A percentile compares a stretch with the other conserved stretches of the same genome.
phyloP scores from a whole-genome alignment of 225 moss, liverwort and hornwort species.

The Antitrichia curtipendula region DNA sequence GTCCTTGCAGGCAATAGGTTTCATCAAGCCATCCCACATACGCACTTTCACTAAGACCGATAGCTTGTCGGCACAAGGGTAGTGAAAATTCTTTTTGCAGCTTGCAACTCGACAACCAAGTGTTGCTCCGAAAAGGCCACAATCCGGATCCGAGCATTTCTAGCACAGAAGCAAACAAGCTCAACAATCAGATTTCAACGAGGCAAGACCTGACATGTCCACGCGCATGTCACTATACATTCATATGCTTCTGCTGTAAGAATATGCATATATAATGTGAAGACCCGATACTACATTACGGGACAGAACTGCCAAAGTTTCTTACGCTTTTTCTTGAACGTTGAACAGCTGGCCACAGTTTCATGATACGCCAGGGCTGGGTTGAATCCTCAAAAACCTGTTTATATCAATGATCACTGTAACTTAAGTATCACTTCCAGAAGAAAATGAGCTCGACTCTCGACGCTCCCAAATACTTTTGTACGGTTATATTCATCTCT shows the following conservation, averaged over 20 bases:
- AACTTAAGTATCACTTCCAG: not conserved
- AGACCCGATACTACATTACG: not conserved
- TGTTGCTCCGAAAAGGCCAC: slow-evolving; percentile 72
- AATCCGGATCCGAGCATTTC: slow-evolving; percentile 67
- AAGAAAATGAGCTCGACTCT: not conserved
- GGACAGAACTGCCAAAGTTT: not conserved
- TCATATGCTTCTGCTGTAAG: not conserved
- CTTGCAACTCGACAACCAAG: slow-evolving; percentile 73
- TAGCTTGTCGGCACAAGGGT: slow-evolving; percentile 80
- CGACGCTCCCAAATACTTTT: not conserved
- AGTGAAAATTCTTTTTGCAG: slow-evolving; percentile 82
- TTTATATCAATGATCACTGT: not conserved
- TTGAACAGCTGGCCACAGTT: slow-evolving; percentile 17
- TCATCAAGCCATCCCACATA: slow-evolving; percentile 81
- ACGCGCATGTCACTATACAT: not conserved
- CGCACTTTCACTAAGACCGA: slow-evolving; percentile 52
- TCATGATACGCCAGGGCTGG: slow-evolving; percentile 15
- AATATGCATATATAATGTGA: not conserved
- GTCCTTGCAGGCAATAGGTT: slow-evolving; percentile 69
- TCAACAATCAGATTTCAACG: not conserved
- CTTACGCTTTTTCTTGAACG: slow-evolving; percentile 44
- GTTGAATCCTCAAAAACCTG: slow-evolving; percentile 55
- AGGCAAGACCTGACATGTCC: not conserved
- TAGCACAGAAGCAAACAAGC: not conserved
- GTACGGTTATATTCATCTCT: not conserved